Percentiles rank a stretch among this genome's conserved stretches.
phyloP scores from a whole-genome alignment of 352 stramenopile species.

The Globisporangium apiculatum region DNA sequence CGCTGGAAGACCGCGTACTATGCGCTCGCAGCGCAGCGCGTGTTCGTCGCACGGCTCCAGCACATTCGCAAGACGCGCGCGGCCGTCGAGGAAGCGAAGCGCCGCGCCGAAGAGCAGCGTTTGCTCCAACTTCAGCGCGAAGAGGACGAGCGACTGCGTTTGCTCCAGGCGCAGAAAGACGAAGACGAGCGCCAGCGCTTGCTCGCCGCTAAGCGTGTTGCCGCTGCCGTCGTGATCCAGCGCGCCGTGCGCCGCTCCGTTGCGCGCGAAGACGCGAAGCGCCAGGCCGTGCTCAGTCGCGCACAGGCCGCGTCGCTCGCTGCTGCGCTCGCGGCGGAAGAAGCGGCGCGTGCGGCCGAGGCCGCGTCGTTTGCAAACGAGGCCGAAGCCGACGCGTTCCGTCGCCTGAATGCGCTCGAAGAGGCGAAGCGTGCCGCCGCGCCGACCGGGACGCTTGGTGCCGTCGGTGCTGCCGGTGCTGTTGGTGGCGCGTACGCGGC shows the following conservation, averaged over 20 bases:
- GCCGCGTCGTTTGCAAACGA: conserved; percentile 62
- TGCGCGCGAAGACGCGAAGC: conserved; percentile 63
- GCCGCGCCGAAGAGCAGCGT: conserved; percentile 62
- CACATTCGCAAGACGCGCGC: conserved; percentile 74
- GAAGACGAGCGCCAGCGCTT: conserved; percentile 58
- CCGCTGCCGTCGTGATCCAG: conserved; percentile 62
- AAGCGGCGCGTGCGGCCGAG: conserved; percentile 67
- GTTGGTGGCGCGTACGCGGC: conserved; percentile 47
- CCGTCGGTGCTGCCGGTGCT: conserved; percentile 48
- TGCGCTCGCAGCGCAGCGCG: conserved; percentile 60
- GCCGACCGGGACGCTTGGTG: conserved; percentile 38
- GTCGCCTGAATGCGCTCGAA: conserved; percentile 56
- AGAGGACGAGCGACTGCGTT: conserved; percentile 61
- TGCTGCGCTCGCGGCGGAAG: conserved; percentile 64
- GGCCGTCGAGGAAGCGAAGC: conserved; percentile 73
- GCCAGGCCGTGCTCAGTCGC: conserved; percentile 51
- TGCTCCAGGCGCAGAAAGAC: conserved; percentile 49
- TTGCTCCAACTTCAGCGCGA: conserved; percentile 48
- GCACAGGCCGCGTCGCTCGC: conserved; percentile 68
- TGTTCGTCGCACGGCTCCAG: conserved; percentile 74
- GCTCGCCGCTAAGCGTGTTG: conserved; percentile 43
- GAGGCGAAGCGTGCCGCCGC: conserved; percentile 44
- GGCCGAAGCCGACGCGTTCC: conserved; percentile 69
- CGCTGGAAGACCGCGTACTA: conserved; percentile 73
- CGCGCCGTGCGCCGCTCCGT: conserved; percentile 57